These are phyloP conservation scores for Pholiota molesta DNA, from an alignment of 768 basidiomycete genomes.

Conservation along the genomic window DNA sequence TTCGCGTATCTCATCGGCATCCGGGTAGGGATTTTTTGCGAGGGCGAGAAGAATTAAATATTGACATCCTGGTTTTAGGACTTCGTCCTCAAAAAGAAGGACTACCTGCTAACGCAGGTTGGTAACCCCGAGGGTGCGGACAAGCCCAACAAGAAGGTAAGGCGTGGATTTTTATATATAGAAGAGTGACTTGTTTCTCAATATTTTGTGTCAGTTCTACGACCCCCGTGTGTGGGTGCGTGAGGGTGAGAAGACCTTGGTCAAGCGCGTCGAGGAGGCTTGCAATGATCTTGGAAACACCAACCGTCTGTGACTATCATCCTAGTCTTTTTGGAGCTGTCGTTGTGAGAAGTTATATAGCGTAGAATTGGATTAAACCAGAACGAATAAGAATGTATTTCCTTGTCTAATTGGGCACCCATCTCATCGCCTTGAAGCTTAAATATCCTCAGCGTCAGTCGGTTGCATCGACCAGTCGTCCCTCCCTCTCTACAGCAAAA, in stretches of 20 bases:
- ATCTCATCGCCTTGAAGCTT: too few relatives aligned
- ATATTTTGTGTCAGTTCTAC: constrained; percentile 59
- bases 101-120: constrained; percentile 87
- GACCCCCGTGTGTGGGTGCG: constrained; percentile 99
- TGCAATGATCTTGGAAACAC: constrained; percentile 83
- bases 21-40: constrained; percentile 43
- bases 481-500: too few relatives aligned
- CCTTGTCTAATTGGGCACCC: too few relatives aligned
- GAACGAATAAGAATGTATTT: constrained; percentile 1
- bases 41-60: background rate
- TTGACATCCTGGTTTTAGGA: constrained; percentile 49
- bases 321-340: background rate
- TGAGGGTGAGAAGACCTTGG: constrained; percentile 95
- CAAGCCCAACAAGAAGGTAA: constrained; percentile 99
- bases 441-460: too few relatives aligned
- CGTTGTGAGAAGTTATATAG: constrained; percentile 1
- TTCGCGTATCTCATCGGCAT: constrained; percentile 91
- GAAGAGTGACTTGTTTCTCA: background rate
- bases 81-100: constrained; percentile 85
- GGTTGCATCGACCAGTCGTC: too few relatives aligned
- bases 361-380: background rate
- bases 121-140: constrained; percentile 97
- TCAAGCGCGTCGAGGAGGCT: constrained; percentile 89
- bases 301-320: constrained; percentile 27
- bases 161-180: constrained; percentile 2